Conservation (phyloP, 2,329 filamentous ascomycete species). For the Fusarium nanum region DNA sequence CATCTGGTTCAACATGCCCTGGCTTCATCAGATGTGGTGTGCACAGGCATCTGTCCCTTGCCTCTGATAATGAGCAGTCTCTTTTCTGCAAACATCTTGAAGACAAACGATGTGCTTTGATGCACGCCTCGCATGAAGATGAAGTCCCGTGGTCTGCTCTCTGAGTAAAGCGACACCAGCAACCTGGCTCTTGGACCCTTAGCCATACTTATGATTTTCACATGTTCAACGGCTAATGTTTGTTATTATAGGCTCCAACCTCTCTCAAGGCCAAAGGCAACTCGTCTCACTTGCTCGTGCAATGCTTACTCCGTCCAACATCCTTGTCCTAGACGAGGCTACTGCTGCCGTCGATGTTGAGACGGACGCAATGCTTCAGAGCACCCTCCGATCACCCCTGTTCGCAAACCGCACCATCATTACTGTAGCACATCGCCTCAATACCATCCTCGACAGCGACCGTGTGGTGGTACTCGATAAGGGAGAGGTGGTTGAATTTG, state of each 20-base stretch:
- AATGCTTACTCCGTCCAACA: slow-evolving; percentile 94
- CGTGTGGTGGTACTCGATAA: slow-evolving; percentile 93
- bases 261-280: slow-evolving; percentile 95
- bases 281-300: slow-evolving; percentile 93
- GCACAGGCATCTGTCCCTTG: slow-evolving; percentile 25
- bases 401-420: slow-evolving; percentile 97
- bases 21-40: slow-evolving; percentile 22
- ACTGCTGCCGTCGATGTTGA: slow-evolving; percentile 80
- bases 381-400: slow-evolving; percentile 70
- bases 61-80: slow-evolving; percentile 23
- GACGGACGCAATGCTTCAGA: slow-evolving; percentile 74
- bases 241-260: slow-evolving; percentile 78
- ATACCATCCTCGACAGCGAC: slow-evolving; percentile 91
- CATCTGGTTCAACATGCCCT: slow-evolving; percentile 33
- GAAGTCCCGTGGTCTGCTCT: slow-evolving; percentile 48
- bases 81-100: slow-evolving; percentile 27
- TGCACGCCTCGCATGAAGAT: slow-evolving; percentile 51
- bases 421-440: slow-evolving; percentile 97
- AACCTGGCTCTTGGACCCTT: slow-evolving; percentile 7
- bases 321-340: slow-evolving; percentile 95
- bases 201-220: slow-evolving; percentile 11
- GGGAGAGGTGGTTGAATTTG: slow-evolving; percentile 92
- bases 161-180: slow-evolving; percentile 13
- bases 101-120: slow-evolving; percentile 47
- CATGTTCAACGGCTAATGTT: slow-evolving; percentile 35